These are phyloP conservation scores for Crucibulum laeve DNA, from an alignment of 768 basidiomycete species.

Conservation along the genomic window DNA sequence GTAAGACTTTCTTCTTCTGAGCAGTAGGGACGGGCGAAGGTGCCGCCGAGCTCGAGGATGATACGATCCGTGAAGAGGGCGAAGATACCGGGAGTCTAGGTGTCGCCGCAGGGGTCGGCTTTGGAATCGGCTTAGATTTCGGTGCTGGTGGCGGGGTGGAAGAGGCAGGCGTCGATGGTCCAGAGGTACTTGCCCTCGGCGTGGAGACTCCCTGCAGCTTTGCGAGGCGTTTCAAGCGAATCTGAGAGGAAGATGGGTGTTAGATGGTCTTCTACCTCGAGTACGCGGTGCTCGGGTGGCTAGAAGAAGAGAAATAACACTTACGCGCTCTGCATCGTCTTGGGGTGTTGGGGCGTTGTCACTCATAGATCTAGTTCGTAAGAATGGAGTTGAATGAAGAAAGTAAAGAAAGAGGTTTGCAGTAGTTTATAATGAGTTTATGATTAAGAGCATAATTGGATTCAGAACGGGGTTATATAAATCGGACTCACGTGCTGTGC, in stretches of 20 bases:
- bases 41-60: slow-evolving; percentile 1
- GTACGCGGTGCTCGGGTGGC: too few relatives aligned
- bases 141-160: slow-evolving; percentile 21
- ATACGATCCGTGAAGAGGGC: slow-evolving; percentile 24
- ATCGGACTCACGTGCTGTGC: too few relatives aligned
- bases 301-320: slow-evolving; percentile 14
- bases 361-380: slow-evolving; percentile 23
- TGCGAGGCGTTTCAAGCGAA: slow-evolving; percentile 87
- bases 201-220: slow-evolving; percentile 55
- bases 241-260: slow-evolving; percentile 42
- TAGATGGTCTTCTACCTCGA: neutral
- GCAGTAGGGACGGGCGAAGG: slow-evolving; percentile 25
- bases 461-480: too few relatives aligned
- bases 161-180: slow-evolving; percentile 19
- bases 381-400: too few relatives aligned
- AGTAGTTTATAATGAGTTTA: neutral
- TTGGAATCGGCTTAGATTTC: slow-evolving; percentile 30
- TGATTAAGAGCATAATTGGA: neutral
- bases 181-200: slow-evolving; percentile 17
- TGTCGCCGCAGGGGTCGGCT: slow-evolving; percentile 25
- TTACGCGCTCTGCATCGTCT: slow-evolving; percentile 79
- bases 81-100: slow-evolving; percentile 16
- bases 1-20: slow-evolving; percentile 46
- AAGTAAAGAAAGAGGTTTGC: neutral
- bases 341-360: slow-evolving; percentile 47